Conservation (phyloP, 2,329 filamentous ascomycete species). For the Phialocephala subalpina region DNA sequence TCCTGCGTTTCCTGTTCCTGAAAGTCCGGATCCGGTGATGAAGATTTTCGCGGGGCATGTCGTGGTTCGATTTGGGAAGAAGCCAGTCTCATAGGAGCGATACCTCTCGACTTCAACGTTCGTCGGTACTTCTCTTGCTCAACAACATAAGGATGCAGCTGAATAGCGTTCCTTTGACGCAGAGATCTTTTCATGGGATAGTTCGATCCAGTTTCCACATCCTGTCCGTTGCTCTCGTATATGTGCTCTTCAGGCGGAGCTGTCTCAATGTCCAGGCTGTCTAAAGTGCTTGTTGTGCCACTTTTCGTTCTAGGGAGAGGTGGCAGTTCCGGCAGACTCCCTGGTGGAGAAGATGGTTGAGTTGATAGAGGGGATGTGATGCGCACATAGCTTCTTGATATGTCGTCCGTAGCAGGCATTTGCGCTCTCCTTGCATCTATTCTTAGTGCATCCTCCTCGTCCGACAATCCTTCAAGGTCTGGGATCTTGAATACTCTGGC, state of each 20-base stretch:
- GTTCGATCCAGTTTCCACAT: neutral
- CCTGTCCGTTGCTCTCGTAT: neutral
- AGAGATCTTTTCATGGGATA: conserved; percentile 32
- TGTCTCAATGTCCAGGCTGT: too few species aligned
- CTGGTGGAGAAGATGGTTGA: conserved; percentile 38
- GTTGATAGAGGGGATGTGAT: conserved; percentile 45
- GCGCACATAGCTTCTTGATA: conserved; percentile 49
- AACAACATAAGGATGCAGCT: conserved; percentile 44
- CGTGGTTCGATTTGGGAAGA: conserved; percentile 32
- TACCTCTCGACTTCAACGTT: conserved; percentile 39
- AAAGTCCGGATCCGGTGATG: conserved; percentile 33
- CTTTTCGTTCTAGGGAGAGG: neutral
- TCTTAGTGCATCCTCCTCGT: conserved; percentile 14
- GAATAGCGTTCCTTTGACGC: conserved; percentile 43
- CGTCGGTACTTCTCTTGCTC: conserved; percentile 44
- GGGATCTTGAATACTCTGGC: conserved; percentile 30
- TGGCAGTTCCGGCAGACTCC: conserved; percentile 26
- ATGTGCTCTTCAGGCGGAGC: neutral
- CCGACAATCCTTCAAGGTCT: conserved; percentile 17
- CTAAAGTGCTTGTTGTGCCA: neutral
- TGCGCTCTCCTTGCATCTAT: too few species aligned
- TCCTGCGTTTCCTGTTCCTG: conserved; percentile 37
- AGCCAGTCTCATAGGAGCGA: conserved; percentile 41
- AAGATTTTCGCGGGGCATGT: conserved; percentile 18
- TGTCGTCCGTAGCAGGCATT: conserved; percentile 43